A percentile compares a stretch with the other conserved stretches of the same genome.
These are phyloP conservation scores for Cymodocea nodosa DNA, from an alignment of 116 monocot genomes.

Conservation along the genomic window DNA sequence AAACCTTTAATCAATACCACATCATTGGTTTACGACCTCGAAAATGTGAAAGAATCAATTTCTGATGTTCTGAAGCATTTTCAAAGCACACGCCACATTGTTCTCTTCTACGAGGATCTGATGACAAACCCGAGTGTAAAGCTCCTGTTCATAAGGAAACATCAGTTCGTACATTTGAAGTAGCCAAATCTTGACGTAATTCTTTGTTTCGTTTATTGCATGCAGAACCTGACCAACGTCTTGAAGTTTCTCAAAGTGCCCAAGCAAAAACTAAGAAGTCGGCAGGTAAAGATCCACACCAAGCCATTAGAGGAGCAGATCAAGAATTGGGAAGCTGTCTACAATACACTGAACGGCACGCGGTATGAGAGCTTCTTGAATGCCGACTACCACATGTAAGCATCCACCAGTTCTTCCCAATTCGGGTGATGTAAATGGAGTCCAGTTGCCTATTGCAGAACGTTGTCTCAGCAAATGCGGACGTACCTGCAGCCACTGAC, in stretches of 20 bases:
- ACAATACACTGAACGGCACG: constrained; percentile 22
- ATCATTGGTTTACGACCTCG: constrained; percentile 29
- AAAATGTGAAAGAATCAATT: constrained; percentile 16
- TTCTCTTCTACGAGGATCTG: constrained; percentile 79
- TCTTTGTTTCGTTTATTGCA: background rate
- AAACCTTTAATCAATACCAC: constrained; percentile 46
- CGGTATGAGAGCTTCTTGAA: constrained; percentile 23
- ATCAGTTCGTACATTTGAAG: background rate
- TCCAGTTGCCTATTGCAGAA: background rate
- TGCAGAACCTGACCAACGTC: constrained; percentile 32
- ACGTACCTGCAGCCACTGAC: background rate
- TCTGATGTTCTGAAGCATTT: constrained; percentile 32
- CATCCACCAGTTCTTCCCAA: background rate
- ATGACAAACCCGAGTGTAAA: constrained; percentile 33
- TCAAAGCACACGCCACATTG: constrained; percentile 38
- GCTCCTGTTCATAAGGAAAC: background rate
- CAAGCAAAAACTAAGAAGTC: constrained; percentile 19
- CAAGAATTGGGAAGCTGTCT: constrained; percentile 34
- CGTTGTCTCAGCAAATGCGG: background rate
- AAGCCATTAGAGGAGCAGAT: constrained; percentile 29
- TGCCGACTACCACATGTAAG: constrained; percentile 13
- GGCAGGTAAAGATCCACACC: constrained; percentile 58
- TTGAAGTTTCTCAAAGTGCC: constrained; percentile 40
- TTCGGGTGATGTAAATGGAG: constrained; percentile 5
- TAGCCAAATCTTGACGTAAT: background rate